Evolutionary conservation across 2,329 filamentous ascomycete species (phyloP), one percentile per base, ranked within the genome.

Genomic region (Neocatenulostroma microsporum): DNA sequence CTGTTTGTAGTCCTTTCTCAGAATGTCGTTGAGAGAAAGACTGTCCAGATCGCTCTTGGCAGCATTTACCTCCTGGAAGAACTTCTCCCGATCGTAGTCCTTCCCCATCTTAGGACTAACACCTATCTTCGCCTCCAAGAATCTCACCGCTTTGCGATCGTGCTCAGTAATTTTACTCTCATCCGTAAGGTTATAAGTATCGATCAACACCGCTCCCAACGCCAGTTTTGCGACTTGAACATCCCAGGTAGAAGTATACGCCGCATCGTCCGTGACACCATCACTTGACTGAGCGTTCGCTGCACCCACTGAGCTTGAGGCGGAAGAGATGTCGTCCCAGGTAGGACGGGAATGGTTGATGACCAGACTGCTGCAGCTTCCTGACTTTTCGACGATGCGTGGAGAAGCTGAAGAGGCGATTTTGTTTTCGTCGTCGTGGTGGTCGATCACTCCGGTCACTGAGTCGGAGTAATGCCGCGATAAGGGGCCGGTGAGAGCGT

Each of bases 1-100:
- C 54, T 83, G 72, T 63, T 93, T 93, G 63, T 88, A 93, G 62
- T 93, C 84, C 58, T 89, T 89, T 45, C 82, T 70, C 35, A 89
- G 61, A 25, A 88, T 72, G 48, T 88, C 84, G 15, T 71, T 63
- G 47, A 86, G 60, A 24, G 62, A 65, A 30, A 91, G 62, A 0
- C 55, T 48, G 3, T 70, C 73, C 35, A 91, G 69, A 47, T 86
- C 74, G 44, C 76, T 72, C 59, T 88, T 88, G 4, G 83, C 78
- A 5, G 60, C 60, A 1, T 69, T 66, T 17, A 88, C 69, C 37
- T 74, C 63, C 4, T 69, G 56, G 54, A 74, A 84, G 57, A 80
- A 84, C 3, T 42, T 54, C 0, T 63, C 56, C 5, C 74, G 66
- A 37, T 76, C 64, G 49, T 77, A 84, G 14, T 45, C 50, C 37